Conservation (phyloP, 2,329 filamentous ascomycete genomes). For the Pseudophaeomoniella oleicola region DNA sequence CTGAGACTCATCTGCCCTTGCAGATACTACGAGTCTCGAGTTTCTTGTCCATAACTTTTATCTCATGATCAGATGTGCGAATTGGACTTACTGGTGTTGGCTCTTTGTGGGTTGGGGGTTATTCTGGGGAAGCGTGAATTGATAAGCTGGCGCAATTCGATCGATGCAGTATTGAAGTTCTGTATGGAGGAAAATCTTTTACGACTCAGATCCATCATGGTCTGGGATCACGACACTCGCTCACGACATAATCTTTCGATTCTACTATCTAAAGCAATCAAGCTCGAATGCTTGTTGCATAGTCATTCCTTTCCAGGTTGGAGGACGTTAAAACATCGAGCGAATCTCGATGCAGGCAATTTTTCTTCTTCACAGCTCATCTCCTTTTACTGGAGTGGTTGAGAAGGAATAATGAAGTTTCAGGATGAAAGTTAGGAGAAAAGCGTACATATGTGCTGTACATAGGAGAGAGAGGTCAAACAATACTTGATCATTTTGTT, state of each 20-base stretch:
- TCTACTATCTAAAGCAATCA: not conserved
- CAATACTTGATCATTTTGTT: no score
- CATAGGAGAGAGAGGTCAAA: not conserved
- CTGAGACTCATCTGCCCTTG: not conserved
- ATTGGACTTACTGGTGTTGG: not conserved
- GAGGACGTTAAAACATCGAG: not conserved
- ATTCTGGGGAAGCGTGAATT: not conserved
- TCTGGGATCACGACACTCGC: not conserved
- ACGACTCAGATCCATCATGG: not conserved
- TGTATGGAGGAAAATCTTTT: not conserved
- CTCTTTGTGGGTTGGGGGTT: not conserved
- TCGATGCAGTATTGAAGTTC: not conserved
- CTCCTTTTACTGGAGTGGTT: not conserved
- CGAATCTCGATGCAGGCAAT: not conserved
- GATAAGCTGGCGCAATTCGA: not conserved
- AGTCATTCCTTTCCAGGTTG: not conserved
- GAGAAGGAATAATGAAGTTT: no score
- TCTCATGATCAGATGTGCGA: not conserved
- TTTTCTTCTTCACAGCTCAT: not conserved
- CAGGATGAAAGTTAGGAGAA: no score
- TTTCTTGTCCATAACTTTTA: not conserved
- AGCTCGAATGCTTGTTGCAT: not conserved
- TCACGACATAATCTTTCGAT: no score
- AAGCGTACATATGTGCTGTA: not conserved
- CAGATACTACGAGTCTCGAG: not conserved